Evolutionary conservation across 2,329 filamentous ascomycete genomes (phyloP).

Genomic region (Didymella arachidicola): DNA sequence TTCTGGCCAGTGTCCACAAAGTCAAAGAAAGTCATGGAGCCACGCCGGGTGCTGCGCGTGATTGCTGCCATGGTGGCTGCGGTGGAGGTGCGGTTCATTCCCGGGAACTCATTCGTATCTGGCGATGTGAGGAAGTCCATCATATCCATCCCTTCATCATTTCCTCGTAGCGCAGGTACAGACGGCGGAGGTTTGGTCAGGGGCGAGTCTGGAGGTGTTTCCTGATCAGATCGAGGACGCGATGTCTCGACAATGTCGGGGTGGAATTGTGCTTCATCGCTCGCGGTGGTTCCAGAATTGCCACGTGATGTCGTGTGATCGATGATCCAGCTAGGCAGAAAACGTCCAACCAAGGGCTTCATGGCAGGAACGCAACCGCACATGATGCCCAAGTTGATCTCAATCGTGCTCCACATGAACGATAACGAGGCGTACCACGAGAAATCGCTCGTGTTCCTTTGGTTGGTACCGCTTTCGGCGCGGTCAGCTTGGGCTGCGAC

Average conservation of each 20-base stretch:
- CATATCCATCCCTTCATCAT: constrained; percentile 53
- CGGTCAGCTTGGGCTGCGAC: constrained; percentile 49
- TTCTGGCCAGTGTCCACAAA: constrained; percentile 74
- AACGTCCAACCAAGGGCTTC: constrained; percentile 79
- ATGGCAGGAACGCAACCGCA: constrained; percentile 92
- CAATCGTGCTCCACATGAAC: constrained; percentile 92
- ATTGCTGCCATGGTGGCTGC: constrained; percentile 36
- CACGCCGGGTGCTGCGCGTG: constrained; percentile 31
- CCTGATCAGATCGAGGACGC: constrained; percentile 29
- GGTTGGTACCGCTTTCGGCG: constrained; percentile 35
- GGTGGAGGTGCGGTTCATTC: constrained; percentile 49
- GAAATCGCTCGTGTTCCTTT: constrained; percentile 59
- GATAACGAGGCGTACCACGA: constrained; percentile 80
- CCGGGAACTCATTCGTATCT: constrained; percentile 50
- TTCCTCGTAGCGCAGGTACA: constrained; percentile 27
- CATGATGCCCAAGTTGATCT: constrained; percentile 89
- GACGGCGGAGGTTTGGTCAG: constrained; percentile 32
- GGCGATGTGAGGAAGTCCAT: constrained; percentile 64
- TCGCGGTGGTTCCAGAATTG: constrained; percentile 37
- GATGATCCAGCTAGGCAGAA: constrained; percentile 64
- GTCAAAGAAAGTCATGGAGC: constrained; percentile 69
- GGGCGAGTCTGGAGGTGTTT: constrained; percentile 36
- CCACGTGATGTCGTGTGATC: constrained; percentile 52
- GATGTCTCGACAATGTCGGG: constrained; percentile 35
- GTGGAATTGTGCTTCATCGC: constrained; percentile 40